A percentile compares a stretch with the other conserved stretches of the same genome.
Conservation (phyloP, 176 grass and related monocot genomes). For the Cenchrus purpureus region DNA sequence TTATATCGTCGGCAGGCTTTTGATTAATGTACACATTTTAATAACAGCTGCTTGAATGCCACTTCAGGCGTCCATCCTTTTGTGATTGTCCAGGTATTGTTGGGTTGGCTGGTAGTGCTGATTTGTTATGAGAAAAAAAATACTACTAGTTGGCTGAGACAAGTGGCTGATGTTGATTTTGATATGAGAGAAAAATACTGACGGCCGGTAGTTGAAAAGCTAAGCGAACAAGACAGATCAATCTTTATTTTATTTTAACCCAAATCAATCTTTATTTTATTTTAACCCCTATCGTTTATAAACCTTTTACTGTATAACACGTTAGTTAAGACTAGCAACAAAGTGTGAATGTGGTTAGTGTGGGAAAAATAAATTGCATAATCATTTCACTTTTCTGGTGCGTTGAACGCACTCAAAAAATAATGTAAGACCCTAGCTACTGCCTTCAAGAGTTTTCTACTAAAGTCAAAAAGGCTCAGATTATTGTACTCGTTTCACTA, state of each 20-base stretch:
- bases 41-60: too few relatives aligned
- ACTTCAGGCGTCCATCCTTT: too few relatives aligned
- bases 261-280: neutral
- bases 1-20: neutral
- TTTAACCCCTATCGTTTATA: neutral
- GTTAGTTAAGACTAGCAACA: neutral
- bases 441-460: neutral
- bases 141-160: too few relatives aligned
- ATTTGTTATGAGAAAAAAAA: too few relatives aligned
- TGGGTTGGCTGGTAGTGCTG: too few relatives aligned
- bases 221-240: too few relatives aligned
- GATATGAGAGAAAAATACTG: too few relatives aligned
- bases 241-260: neutral
- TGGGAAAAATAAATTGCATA: neutral
- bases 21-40: neutral
- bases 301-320: slow-evolving; percentile 20
- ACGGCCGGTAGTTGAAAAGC: too few relatives aligned
- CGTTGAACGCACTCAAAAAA: neutral
- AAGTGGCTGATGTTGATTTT: too few relatives aligned
- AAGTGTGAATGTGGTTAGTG: neutral
- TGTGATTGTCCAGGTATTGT: too few relatives aligned
- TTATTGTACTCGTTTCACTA: neutral
- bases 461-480: neutral
- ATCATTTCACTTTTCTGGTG: neutral
- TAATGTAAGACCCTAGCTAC: neutral